Conservation (phyloP, 192 early-diverging fungal genomes). For the Gigaspora rosea region DNA sequence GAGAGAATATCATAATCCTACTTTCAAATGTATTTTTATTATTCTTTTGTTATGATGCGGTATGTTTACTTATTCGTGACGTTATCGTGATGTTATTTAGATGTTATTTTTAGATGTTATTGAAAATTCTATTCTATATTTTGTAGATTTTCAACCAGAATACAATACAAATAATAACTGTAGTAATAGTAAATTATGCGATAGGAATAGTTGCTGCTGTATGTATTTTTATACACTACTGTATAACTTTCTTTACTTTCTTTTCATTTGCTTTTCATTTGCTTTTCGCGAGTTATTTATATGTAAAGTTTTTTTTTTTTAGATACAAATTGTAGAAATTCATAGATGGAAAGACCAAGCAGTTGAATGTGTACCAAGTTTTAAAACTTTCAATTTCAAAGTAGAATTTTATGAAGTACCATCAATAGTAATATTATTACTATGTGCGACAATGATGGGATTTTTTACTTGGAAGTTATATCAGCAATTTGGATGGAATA, state of each 20-base stretch:
- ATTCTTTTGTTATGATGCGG: conserved; percentile 9
- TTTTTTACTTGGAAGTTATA: conserved; percentile 19
- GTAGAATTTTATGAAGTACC: not conserved
- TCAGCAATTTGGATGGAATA: conserved; percentile 35
- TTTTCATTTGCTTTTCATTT: not conserved
- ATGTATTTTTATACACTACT: not conserved
- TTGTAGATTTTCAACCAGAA: conserved; percentile 16
- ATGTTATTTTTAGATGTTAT: not conserved
- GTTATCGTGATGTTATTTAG: not conserved
- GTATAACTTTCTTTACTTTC: not conserved
- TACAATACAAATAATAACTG: conserved; percentile 25
- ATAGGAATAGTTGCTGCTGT: conserved; percentile 15
- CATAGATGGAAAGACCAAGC: conserved; percentile 1
- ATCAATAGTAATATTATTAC: conserved; percentile 12
- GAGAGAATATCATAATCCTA: conserved; percentile 8
- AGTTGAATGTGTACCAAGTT: not conserved
- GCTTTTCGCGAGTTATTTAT: not conserved
- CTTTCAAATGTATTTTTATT: conserved; percentile 13
- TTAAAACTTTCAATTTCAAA: no score
- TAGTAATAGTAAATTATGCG: conserved; percentile 23
- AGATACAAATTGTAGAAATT: conserved; percentile 30
- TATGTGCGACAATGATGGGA: conserved; percentile 6
- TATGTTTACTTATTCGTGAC: not conserved
- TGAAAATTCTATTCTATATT: not conserved
- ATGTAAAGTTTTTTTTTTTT: not conserved